These are phyloP conservation scores for Carallia pectinifolia DNA, from an alignment of 345 rosid genomes.

Conservation along the genomic window DNA sequence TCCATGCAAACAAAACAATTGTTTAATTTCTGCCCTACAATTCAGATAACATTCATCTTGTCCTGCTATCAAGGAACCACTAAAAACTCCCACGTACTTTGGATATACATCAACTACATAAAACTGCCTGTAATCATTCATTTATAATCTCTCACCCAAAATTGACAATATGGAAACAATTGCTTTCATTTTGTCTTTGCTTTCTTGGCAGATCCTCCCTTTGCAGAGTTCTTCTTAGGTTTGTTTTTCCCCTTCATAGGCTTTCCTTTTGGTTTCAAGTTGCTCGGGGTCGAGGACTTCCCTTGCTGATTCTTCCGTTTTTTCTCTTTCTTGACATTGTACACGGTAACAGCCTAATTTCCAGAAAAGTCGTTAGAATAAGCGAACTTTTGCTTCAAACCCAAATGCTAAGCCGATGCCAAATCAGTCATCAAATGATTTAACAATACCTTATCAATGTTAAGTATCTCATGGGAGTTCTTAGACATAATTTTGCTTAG, in stretches of 20 bases:
- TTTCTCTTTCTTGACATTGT: conserved; percentile 77
- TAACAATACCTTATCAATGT: conserved; percentile 64
- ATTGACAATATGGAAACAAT: conserved; percentile 17
- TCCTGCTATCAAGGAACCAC: too few species aligned
- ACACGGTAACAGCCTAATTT: conserved; percentile 74
- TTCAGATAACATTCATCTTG: too few species aligned
- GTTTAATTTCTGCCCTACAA: too few species aligned
- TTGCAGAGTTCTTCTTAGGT: conserved; percentile 34
- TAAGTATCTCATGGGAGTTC: conserved; percentile 83
- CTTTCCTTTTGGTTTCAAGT: conserved; percentile 47
- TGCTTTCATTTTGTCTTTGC: conserved; percentile 36
- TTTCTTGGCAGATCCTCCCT: conserved; percentile 35
- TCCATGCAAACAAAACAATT: too few species aligned
- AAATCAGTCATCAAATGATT: conserved; percentile 2
- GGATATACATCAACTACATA: too few species aligned
- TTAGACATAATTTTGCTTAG: conserved; percentile 74
- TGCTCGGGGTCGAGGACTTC: conserved; percentile 35
- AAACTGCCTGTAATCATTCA: too few species aligned
- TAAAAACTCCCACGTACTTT: too few species aligned
- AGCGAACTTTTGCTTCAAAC: neutral
- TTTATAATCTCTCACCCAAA: conserved; percentile 8
- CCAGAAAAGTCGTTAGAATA: neutral
- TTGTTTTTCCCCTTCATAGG: conserved; percentile 28
- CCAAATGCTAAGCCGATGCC: conserved; percentile 4
- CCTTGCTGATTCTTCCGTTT: conserved; percentile 39